These are phyloP conservation scores for Ustulina deusta DNA, from an alignment of 2,329 filamentous ascomycete genomes.

Conservation along the genomic window DNA sequence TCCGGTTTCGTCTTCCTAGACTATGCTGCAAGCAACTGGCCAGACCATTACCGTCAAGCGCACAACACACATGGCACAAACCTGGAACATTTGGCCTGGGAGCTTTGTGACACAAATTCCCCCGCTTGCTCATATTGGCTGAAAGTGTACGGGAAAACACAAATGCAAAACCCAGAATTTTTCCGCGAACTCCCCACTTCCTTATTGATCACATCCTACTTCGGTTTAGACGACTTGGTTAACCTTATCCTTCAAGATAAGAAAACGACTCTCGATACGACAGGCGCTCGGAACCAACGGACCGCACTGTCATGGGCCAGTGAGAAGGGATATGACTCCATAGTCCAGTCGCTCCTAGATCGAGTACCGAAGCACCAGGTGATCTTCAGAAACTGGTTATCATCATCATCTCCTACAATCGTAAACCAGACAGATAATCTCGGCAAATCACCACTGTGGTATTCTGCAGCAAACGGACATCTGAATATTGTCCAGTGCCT, in stretches of 20 bases:
- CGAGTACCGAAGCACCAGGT: constrained; percentile 65
- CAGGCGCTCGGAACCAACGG: neutral
- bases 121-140: constrained; percentile 24
- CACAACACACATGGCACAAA: neutral
- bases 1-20: constrained; percentile 15
- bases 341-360: constrained; percentile 29
- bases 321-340: constrained; percentile 29
- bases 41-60: constrained; percentile 33
- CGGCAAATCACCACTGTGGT: constrained; percentile 17
- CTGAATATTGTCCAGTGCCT: constrained; percentile 7
- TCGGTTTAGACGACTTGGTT: constrained; percentile 28
- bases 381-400: constrained; percentile 66
- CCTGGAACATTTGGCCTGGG: constrained; percentile 20
- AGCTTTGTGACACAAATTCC: constrained; percentile 28
- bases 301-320: constrained; percentile 37
- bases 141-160: constrained; percentile 15
- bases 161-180: constrained; percentile 6
- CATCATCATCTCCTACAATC: constrained; percentile 4
- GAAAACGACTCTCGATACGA: constrained; percentile 1
- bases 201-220: constrained; percentile 33
- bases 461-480: constrained; percentile 18
- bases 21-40: constrained; percentile 36
- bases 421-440: constrained; percentile 15
- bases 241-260: constrained; percentile 11
- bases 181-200: constrained; percentile 14